phyloP scores from a whole-genome alignment of 1,284 basidiomycete species.

The Ustilago nuda region DNA sequence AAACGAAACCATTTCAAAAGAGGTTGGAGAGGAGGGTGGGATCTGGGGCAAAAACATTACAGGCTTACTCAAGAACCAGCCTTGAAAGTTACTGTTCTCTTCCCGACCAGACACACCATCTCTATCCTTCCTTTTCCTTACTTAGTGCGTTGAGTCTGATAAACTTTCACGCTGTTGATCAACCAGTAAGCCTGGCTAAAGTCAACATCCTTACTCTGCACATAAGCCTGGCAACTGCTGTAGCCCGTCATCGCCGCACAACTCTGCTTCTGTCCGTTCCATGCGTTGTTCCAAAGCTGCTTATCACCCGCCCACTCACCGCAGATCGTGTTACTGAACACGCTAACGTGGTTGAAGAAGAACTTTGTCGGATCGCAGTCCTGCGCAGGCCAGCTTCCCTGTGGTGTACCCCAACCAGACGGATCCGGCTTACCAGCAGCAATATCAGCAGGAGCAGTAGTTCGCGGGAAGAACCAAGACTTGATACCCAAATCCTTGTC shows the following conservation, averaged over 20 bases:
- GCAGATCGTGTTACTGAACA: slow-evolving; percentile 56
- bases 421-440: slow-evolving; percentile 68
- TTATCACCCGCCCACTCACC: slow-evolving; percentile 50
- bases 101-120: slow-evolving; percentile 22
- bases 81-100: not conserved
- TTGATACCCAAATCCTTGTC: slow-evolving; percentile 70
- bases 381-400: slow-evolving; percentile 72
- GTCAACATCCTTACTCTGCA: slow-evolving; percentile 38
- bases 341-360: slow-evolving; percentile 56
- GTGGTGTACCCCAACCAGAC: slow-evolving; percentile 72
- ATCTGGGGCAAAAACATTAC: slow-evolving; percentile 21
- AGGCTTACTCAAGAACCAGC: slow-evolving; percentile 8
- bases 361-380: slow-evolving; percentile 73
- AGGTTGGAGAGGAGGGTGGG: slow-evolving; percentile 8
- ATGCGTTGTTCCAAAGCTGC: slow-evolving; percentile 42
- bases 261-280: slow-evolving; percentile 38
- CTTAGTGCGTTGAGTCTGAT: slow-evolving; percentile 37
- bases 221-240: slow-evolving; percentile 39
- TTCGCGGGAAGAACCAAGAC: slow-evolving; percentile 75
- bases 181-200: slow-evolving; percentile 54
- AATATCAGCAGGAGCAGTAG: slow-evolving; percentile 71
- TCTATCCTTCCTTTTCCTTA: slow-evolving; percentile 11
- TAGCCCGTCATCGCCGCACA: slow-evolving; percentile 49
- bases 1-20: not conserved
- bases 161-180: slow-evolving; percentile 56